These are phyloP conservation scores for Annulohypoxylon stygium DNA, from an alignment of 495 filamentous ascomycete genomes.

Conservation along the genomic window DNA sequence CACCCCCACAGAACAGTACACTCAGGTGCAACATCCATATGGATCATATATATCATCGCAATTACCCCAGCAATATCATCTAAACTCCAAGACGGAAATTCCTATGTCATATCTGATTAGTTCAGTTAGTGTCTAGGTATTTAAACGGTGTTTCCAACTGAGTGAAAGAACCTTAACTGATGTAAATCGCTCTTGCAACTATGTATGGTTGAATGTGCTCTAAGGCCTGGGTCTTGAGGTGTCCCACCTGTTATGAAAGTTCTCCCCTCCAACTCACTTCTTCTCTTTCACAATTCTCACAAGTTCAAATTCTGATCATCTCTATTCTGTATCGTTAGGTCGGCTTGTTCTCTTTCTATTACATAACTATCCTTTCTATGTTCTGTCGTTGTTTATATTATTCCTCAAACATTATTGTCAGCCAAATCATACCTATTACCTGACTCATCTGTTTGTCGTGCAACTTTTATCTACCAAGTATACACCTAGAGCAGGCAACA, in stretches of 20 bases:
- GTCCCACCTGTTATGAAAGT: background rate
- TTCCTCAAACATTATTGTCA: no score
- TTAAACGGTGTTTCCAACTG: background rate
- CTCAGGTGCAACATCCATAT: background rate
- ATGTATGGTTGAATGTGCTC: background rate
- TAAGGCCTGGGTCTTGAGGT: background rate
- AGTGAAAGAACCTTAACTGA: background rate
- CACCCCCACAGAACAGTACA: no score
- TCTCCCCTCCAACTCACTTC: background rate
- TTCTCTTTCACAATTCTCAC: background rate
- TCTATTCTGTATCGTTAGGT: background rate
- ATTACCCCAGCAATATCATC: background rate
- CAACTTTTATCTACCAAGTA: background rate
- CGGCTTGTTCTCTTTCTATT: background rate
- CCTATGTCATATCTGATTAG: background rate
- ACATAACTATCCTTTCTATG: background rate
- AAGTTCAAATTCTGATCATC: background rate
- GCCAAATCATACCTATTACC: background rate
- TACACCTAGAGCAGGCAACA: background rate
- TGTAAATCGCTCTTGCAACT: background rate
- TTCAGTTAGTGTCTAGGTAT: background rate
- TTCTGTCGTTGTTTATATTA: background rate
- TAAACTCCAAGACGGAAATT: background rate
- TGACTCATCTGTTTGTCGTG: background rate
- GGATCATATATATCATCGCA: background rate